Percentiles rank a stretch among this genome's conserved stretches.
Conservation (phyloP, 2,329 filamentous ascomycete genomes). For the Monosporascus sp. region DNA sequence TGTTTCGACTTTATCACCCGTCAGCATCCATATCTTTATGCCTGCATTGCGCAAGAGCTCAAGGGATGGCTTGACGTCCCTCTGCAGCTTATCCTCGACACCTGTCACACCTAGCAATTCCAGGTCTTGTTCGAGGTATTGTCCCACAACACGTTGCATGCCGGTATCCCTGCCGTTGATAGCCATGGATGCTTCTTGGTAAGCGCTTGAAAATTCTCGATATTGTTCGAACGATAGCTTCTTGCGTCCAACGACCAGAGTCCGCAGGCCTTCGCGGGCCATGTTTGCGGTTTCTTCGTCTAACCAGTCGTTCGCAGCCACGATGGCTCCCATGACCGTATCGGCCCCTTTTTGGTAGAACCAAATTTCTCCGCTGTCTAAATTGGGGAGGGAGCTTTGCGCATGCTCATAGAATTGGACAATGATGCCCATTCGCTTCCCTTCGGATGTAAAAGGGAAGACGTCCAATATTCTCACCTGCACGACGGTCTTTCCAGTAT, state of each 20-base stretch:
- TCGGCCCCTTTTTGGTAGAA: slow-evolving; percentile 99
- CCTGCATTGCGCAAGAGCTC: slow-evolving; percentile 94
- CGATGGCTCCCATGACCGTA: slow-evolving; percentile 95
- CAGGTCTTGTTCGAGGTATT: slow-evolving; percentile 79
- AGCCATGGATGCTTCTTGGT: slow-evolving; percentile 74
- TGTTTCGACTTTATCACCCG: slow-evolving; percentile 96
- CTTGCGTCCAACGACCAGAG: slow-evolving; percentile 90
- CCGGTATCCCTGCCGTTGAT: slow-evolving; percentile 74
- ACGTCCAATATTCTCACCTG: slow-evolving; percentile 85
- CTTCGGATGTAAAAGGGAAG: slow-evolving; percentile 96
- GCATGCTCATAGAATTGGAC: slow-evolving; percentile 71
- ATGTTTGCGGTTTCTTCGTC: slow-evolving; percentile 99
- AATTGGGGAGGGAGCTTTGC: slow-evolving; percentile 38
- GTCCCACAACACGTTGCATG: slow-evolving; percentile 73
- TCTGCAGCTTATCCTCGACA: slow-evolving; percentile 94
- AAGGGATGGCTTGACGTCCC: slow-evolving; percentile 89
- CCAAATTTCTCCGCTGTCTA: slow-evolving; percentile 76
- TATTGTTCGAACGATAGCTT: slow-evolving; percentile 75
- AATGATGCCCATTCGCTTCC: slow-evolving; percentile 96
- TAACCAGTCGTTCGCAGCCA: slow-evolving; percentile 94
- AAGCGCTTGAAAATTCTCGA: slow-evolving; percentile 67
- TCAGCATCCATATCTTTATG: slow-evolving; percentile 99
- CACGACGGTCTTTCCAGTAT: slow-evolving; percentile 69
- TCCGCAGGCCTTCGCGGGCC: slow-evolving; percentile 92
- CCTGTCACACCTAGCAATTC: slow-evolving; percentile 96